Conservation (phyloP, 805 yeast genomes). For the Cyberlindnera euphorbiae region DNA sequence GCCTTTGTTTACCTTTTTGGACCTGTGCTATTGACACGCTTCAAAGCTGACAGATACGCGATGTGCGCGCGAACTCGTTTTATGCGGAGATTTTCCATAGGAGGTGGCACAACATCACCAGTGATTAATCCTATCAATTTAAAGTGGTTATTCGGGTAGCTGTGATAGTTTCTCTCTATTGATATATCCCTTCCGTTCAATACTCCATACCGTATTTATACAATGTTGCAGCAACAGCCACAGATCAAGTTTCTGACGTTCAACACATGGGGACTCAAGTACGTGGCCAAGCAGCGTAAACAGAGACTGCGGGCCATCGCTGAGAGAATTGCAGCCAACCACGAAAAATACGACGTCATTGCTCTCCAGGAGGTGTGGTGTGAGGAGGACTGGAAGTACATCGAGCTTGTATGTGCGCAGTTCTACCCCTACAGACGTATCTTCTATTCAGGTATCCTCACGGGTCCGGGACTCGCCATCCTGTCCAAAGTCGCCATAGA, state of each 20-base stretch:
- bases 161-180: too few relatives aligned
- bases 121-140: too few relatives aligned
- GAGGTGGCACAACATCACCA: too few relatives aligned
- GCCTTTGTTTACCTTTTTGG: conserved; percentile 2
- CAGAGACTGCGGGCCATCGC: conserved; percentile 74
- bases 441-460: conserved; percentile 76
- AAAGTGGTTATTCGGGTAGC: too few relatives aligned
- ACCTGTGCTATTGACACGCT: background rate
- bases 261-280: conserved; percentile 89
- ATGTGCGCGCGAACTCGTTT: too few relatives aligned
- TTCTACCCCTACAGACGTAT: conserved; percentile 61
- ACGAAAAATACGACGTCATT: conserved; percentile 65
- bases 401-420: conserved; percentile 40
- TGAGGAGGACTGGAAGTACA: conserved; percentile 71
- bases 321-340: conserved; percentile 42
- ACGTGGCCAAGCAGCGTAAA: conserved; percentile 64
- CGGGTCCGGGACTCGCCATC: conserved; percentile 92
- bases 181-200: too few relatives aligned
- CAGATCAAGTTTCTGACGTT: conserved; percentile 56
- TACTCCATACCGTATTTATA: background rate
- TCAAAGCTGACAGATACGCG: background rate
- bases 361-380: conserved; percentile 97
- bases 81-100: too few relatives aligned
- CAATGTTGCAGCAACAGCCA: too few relatives aligned
- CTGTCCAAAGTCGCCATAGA: conserved; percentile 81